Conservation (phyloP, 108 stramenopile species). For the Skeletonema costatum region DNA sequence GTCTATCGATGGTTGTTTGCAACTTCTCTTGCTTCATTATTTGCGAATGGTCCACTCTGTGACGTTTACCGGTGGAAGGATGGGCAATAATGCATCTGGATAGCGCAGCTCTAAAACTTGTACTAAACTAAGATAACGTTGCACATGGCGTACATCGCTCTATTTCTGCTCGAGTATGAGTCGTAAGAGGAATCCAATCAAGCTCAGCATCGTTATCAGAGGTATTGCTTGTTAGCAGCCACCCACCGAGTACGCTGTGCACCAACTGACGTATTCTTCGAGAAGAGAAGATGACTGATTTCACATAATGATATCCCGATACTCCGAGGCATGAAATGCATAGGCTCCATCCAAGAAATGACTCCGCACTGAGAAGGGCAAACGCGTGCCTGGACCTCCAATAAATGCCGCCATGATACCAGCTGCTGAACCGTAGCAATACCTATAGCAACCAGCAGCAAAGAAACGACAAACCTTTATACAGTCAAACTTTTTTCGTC, state of each 20-base stretch:
- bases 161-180: constrained; percentile 40
- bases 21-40: not conserved
- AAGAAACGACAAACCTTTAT: not conserved
- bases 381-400: constrained; percentile 43
- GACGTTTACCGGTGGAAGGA: not conserved
- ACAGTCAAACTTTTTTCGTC: too few relatives aligned
- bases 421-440: too few relatives aligned
- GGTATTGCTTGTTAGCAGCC: not conserved
- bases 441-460: not conserved
- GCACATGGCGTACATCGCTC: constrained; percentile 30
- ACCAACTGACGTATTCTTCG: not conserved
- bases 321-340: constrained; percentile 50
- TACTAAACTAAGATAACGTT: constrained; percentile 34
- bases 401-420: constrained; percentile 2
- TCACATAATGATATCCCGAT: constrained; percentile 46
- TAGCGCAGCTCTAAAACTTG: constrained; percentile 23
- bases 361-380: constrained; percentile 41
- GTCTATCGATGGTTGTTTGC: too few relatives aligned
- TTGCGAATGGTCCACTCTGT: not conserved
- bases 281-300: constrained; percentile 24
- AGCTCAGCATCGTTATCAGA: not conserved
- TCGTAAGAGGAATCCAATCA: constrained; percentile 48
- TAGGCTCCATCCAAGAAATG: constrained; percentile 40
- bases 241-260: not conserved
- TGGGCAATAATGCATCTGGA: constrained; percentile 25